phyloP scores from a whole-genome alignment of 345 rosid species.

The Citrus sp. region DNA sequence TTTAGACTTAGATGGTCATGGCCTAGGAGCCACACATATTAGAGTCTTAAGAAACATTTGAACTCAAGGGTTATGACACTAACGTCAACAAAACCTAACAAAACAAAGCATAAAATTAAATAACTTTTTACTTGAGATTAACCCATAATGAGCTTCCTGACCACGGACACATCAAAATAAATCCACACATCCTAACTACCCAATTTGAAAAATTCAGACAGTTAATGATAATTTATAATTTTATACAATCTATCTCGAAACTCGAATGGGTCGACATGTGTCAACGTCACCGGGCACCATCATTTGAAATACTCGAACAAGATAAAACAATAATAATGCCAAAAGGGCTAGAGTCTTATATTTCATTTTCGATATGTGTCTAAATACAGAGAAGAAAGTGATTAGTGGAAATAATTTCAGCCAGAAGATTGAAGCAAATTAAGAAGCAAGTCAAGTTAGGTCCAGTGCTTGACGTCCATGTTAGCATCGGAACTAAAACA shows the following conservation, averaged over 20 bases:
- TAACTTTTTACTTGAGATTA: neutral
- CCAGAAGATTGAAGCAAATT: neutral
- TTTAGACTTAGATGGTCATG: neutral
- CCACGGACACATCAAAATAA: neutral
- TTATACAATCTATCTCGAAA: neutral
- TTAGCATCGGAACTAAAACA: neutral
- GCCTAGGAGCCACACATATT: neutral
- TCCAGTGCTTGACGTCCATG: conserved; percentile 1
- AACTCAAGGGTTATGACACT: neutral
- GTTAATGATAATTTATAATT: neutral
- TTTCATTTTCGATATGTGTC: neutral
- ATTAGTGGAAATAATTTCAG: neutral
- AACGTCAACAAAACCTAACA: neutral
- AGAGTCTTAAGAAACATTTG: neutral
- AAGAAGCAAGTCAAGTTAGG: conserved; percentile 8
- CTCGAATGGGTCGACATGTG: neutral
- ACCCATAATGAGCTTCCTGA: neutral
- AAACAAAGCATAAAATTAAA: neutral
- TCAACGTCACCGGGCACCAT: neutral
- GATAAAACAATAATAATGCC: neutral
- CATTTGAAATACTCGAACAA: neutral
- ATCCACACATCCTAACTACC: neutral
- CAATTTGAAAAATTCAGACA: neutral
- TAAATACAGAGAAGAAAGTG: neutral
- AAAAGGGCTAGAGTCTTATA: neutral